Evolutionary conservation across 2,329 filamentous ascomycete species (phyloP), one percentile per base, ranked within the genome.

Genomic region (Aspergillus oerlinghausenensis): DNA sequence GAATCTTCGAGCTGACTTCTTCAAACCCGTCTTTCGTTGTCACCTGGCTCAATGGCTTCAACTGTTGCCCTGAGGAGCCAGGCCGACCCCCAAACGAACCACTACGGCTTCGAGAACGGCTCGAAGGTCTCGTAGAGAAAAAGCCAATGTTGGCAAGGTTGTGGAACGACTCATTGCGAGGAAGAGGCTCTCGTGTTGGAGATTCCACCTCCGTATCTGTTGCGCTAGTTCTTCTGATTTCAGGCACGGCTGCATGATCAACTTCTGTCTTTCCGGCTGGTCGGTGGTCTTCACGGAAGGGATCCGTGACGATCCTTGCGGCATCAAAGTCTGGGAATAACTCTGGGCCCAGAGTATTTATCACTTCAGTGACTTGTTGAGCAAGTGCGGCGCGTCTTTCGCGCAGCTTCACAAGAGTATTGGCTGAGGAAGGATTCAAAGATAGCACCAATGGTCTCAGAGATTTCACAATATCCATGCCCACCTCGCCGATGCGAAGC

Each of bases 401-500:
- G 56, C 91, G 86, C 51, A 99, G 83, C 65, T 88, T 88, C 60
- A 90, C 84, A 50, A 99, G 84, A 56, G 88, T 90, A 76, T 92
- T 96, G 71, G 86, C 88, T 1, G 90, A 93, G 4, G 86, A 86
- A 1, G 94, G 94, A 66, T 89, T 88, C 67, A 97, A 82, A 62
- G 90, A 94, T 35, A 97, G 81, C 49, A 96, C 80, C 9, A 99
- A 83, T 5, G 94, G 94, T 9, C 91, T 85, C 17, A 99, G 82
- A 0, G 93, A 97, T 76, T 97, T 99, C 77, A 94, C 80, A 55
- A 99, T 97, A 70, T 99, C 94, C 92, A 99, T 97, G 52, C 93
- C 94, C n/a, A 96, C 88, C 76, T 99, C 94, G 49, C 94, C 94
- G 63, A 97, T 96, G 10, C 94, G 88, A 52, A 99, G 85, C 6